Evolutionary conservation across 2,329 filamentous ascomycete species (phyloP).

Genomic region (Phaeosphaeria sp.): DNA sequence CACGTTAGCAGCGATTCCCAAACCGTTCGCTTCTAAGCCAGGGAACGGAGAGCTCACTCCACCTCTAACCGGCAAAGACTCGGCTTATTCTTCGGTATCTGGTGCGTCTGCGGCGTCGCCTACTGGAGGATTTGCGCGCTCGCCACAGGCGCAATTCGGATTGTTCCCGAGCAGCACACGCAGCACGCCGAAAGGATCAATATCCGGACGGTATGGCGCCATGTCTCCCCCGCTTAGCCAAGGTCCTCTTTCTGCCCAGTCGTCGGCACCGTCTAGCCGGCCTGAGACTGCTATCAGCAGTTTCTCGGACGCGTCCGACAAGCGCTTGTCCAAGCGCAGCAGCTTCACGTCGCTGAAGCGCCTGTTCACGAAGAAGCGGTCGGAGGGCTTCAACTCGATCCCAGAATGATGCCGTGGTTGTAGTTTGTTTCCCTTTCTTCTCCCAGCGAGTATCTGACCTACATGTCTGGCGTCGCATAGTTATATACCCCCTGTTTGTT

Average conservation of each 20-base stretch:
- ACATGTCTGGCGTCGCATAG: constrained; percentile 33
- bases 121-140: constrained; percentile 31
- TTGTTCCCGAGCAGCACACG: constrained; percentile 42
- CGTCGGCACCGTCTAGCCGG: constrained; percentile 26
- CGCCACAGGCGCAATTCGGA: constrained; percentile 44
- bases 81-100: constrained; percentile 49
- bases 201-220: constrained; percentile 34
- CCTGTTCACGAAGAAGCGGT: constrained; percentile 46
- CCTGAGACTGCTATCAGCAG: constrained; percentile 39
- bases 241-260: constrained; percentile 18
- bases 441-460: constrained; percentile 28
- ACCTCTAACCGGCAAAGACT: constrained; percentile 46
- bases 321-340: constrained; percentile 39
- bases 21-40: constrained; percentile 14
- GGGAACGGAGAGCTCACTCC: constrained; percentile 35
- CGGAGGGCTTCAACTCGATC: constrained; percentile 41
- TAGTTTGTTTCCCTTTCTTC: constrained; percentile 15
- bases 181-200: constrained; percentile 41
- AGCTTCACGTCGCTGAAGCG: constrained; percentile 46
- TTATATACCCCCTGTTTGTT: constrained; percentile 41
- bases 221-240: constrained; percentile 30
- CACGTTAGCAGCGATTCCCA: constrained; percentile 11
- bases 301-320: constrained; percentile 24
- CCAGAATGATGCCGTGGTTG: constrained; percentile 32
- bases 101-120: constrained; percentile 43